These are phyloP conservation scores for Suillus plorans DNA, from an alignment of 768 basidiomycete genomes.

Conservation along the genomic window DNA sequence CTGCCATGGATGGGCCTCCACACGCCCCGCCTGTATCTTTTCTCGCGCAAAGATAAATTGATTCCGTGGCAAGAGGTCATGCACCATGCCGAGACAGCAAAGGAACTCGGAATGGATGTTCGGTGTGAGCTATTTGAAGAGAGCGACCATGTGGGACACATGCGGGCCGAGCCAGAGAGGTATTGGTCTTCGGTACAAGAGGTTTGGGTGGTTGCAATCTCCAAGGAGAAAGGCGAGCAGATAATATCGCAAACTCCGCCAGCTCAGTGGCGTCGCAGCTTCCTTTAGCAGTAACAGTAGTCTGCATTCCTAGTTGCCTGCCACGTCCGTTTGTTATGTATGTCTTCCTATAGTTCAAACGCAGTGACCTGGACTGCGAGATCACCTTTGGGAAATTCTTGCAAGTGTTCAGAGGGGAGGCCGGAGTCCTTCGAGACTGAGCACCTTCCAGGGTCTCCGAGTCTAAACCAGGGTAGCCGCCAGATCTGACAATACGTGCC, in stretches of 20 bases:
- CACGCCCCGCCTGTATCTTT: slow-evolving; percentile 38
- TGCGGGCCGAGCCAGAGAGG: slow-evolving; percentile 25
- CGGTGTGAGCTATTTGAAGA: slow-evolving; percentile 30
- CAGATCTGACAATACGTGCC: too few species aligned
- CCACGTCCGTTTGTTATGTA: background rate
- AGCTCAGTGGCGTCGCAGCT: background rate
- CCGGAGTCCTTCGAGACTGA: background rate
- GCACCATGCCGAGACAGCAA: slow-evolving; percentile 24
- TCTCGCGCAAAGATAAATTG: slow-evolving; percentile 29
- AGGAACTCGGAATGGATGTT: slow-evolving; percentile 22
- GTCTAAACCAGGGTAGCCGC: too few species aligned
- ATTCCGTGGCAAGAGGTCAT: slow-evolving; percentile 28
- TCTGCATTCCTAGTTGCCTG: background rate
- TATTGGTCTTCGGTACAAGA: slow-evolving; percentile 26
- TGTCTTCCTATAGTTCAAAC: background rate
- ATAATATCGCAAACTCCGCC: background rate
- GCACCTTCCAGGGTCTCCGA: too few species aligned
- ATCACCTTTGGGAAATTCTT: background rate
- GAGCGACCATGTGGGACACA: slow-evolving; percentile 37
- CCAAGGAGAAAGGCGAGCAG: slow-evolving; percentile 1
- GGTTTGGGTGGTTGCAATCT: slow-evolving; percentile 20
- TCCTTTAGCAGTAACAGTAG: background rate
- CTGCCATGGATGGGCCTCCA: slow-evolving; percentile 30
- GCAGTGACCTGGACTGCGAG: background rate
- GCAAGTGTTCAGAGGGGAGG: background rate